Evolutionary conservation across 257 asterid genomes (phyloP), one percentile per base, ranked within the genome.

Genomic region (Misopates orontium): DNA sequence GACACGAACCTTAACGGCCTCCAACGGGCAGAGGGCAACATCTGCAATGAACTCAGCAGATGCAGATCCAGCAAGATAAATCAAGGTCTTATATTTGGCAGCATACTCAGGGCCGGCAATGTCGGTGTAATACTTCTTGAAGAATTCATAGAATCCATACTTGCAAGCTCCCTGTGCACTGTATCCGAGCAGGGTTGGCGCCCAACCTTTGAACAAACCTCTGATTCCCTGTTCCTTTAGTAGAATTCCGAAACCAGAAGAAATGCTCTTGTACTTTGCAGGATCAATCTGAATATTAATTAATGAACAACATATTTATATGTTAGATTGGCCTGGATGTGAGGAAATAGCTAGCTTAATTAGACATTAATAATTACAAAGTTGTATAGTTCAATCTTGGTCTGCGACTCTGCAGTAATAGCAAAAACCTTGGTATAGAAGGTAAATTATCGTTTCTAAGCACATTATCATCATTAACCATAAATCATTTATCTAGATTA

Each of bases 1-100:
- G 39, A 83, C 88, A 3, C 88, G 84, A 68, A 83, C 82, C 72
- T 83, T 83, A n/a, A 83, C 85, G 0, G 88, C 85, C 71, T 83
- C 88, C 13, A 83, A 69, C 3, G 88, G 88, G 56, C 84, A 83
- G 21, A 83, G 83, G 6, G 84, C 85, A 68, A 83, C 56, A 75
- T 61, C 85, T 40, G 88, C 88, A 70, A 83, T 80, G 11, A 83
- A 61, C 44, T 83, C 88, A 18, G 85, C 85, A 4, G 88, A 83
- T 6, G 85, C 85, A n/a, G 88, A 77, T 24, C 88, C 88, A 2
- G 84, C 88, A 17, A 83, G 83, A 50, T 70, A 80, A 62, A 83
- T 75, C 73, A 83, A 47, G 4, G 85, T 83, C 70, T 83, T 83
- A 63, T 83, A 80, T 71, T 83, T 83, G 55, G 80, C 61, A 6